phyloP scores from a whole-genome alignment of 768 basidiomycete species.

The Glaciozyma martinii region DNA sequence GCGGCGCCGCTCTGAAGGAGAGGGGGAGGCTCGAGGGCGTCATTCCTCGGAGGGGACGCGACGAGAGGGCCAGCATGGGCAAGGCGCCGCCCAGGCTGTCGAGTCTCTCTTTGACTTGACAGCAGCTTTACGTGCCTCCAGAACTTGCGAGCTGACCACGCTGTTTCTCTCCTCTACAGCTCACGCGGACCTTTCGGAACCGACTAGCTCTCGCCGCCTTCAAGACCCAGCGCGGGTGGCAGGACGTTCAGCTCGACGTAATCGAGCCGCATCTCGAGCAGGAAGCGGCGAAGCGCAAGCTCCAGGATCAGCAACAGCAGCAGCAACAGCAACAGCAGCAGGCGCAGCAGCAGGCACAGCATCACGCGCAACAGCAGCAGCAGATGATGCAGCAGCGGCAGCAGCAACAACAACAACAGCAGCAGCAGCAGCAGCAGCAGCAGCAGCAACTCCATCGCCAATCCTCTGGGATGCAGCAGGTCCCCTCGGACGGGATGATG shows the following conservation, averaged over 20 bases:
- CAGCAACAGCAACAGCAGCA: not conserved
- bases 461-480: not conserved
- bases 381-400: not conserved
- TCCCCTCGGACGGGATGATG: not conserved
- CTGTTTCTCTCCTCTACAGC: constrained; percentile 13
- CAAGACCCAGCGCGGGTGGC: constrained; percentile 31
- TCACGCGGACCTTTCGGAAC: constrained; percentile 29
- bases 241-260: constrained; percentile 23
- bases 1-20: too few relatives aligned
- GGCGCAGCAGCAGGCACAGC: constrained; percentile 24
- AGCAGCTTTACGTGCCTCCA: not conserved
- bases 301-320: not conserved
- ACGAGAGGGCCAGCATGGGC: not conserved
- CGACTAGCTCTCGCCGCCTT: constrained; percentile 30
- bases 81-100: not conserved
- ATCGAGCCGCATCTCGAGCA: constrained; percentile 30
- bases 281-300: constrained; percentile 11
- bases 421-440: not conserved
- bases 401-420: constrained; percentile 4
- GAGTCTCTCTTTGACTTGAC: not conserved
- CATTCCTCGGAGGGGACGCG: not conserved
- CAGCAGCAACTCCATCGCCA: not conserved
- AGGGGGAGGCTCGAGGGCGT: not conserved
- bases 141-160: not conserved
- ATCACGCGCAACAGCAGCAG: constrained; percentile 4